These are phyloP conservation scores for Agaricus sinodeliciosus DNA, from an alignment of 768 basidiomycete species.

Conservation along the genomic window DNA sequence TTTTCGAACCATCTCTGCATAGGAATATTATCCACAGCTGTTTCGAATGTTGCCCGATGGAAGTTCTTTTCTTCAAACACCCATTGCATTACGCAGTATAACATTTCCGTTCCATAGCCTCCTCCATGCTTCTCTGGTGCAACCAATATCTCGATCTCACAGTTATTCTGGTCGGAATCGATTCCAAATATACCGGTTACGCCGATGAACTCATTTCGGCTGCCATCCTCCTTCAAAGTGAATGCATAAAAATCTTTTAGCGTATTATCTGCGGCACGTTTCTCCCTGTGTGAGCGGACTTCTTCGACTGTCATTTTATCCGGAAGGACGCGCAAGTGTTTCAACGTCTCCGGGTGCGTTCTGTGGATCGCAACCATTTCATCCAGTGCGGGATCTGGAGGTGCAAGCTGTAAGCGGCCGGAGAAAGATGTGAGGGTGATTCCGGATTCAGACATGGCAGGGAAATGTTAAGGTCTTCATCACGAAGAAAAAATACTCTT, in stretches of 20 bases:
- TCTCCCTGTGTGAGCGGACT: slow-evolving; percentile 26
- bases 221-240: slow-evolving; percentile 20
- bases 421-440: slow-evolving; percentile 24
- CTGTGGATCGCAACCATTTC: slow-evolving; percentile 27
- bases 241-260: slow-evolving; percentile 33
- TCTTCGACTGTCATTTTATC: slow-evolving; percentile 28
- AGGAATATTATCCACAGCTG: slow-evolving; percentile 30
- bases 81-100: slow-evolving; percentile 32
- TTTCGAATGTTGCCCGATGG: slow-evolving; percentile 37
- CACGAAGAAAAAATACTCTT: not conserved
- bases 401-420: slow-evolving; percentile 27
- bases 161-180: slow-evolving; percentile 26
- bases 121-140: slow-evolving; percentile 28
- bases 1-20: slow-evolving; percentile 44
- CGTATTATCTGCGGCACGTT: slow-evolving; percentile 23
- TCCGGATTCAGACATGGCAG: slow-evolving; percentile 17
- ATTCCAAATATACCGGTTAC: slow-evolving; percentile 31
- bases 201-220: slow-evolving; percentile 25
- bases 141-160: slow-evolving; percentile 37
- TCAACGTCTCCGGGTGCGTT: slow-evolving; percentile 29
- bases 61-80: slow-evolving; percentile 35
- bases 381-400: slow-evolving; percentile 29
- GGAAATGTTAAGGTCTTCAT: not conserved
- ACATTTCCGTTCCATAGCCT: slow-evolving; percentile 36
- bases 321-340: slow-evolving; percentile 33